A percentile compares a stretch with the other conserved stretches of the same genome.
Evolutionary conservation across 148 eudicot genomes (phyloP).

Genomic region (Spergularia marina): DNA sequence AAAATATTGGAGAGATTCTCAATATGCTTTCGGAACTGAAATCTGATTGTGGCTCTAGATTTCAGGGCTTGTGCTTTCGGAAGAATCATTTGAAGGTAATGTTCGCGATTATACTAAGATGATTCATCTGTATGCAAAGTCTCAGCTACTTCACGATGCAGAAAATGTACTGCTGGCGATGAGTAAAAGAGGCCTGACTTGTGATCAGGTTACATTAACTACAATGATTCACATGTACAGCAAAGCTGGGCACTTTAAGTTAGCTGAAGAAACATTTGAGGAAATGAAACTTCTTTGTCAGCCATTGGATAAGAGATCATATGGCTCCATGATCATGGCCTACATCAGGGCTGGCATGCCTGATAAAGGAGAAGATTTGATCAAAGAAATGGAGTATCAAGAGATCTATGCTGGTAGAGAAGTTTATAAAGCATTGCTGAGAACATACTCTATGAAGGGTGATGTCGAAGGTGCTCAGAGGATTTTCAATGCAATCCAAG

Average conservation of each 20-base stretch:
- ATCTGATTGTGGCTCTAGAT: constrained; percentile 38
- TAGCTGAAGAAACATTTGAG: constrained; percentile 64
- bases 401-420: constrained; percentile 70
- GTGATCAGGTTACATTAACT: constrained; percentile 84
- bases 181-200: constrained; percentile 52
- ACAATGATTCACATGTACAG: constrained; percentile 89
- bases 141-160: constrained; percentile 60
- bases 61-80: constrained; percentile 54
- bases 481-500: constrained; percentile 67
- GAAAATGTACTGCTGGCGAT: constrained; percentile 53
- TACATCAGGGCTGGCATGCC: constrained; percentile 69
- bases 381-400: constrained; percentile 64
- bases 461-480: constrained; percentile 79
- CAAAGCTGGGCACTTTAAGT: constrained; percentile 65
- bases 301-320: constrained; percentile 70
- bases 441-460: constrained; percentile 87
- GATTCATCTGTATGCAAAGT: constrained; percentile 68
- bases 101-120: constrained; percentile 91
- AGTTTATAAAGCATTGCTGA: constrained; percentile 79
- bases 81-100: constrained; percentile 87
- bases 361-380: constrained; percentile 52
- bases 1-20: neutral
- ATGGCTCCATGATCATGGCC: constrained; percentile 95
- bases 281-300: constrained; percentile 71
- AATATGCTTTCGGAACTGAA: constrained; percentile 8